Evolutionary conservation across 2,329 filamentous ascomycete species (phyloP).

Genomic region (Curvularia spicifera): DNA sequence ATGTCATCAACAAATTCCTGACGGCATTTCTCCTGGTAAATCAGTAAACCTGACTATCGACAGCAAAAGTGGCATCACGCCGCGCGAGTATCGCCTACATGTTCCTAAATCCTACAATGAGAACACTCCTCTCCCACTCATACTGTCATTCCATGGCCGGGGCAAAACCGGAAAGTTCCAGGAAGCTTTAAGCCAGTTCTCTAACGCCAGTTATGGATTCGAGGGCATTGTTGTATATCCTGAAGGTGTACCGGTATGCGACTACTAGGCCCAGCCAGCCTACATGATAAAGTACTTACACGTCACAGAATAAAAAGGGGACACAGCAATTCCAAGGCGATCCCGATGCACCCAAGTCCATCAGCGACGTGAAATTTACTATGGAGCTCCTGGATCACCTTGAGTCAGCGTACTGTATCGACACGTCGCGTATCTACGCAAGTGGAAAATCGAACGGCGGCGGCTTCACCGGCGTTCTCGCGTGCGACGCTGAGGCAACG

Average conservation of each 20-base stretch:
- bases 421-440: slow-evolving; percentile 54
- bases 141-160: slow-evolving; percentile 59
- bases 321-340: slow-evolving; percentile 54
- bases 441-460: slow-evolving; percentile 64
- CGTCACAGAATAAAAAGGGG: slow-evolving; percentile 16
- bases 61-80: slow-evolving; percentile 37
- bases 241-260: slow-evolving; percentile 47
- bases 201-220: slow-evolving; percentile 53
- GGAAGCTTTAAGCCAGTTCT: slow-evolving; percentile 55
- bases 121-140: slow-evolving; percentile 49
- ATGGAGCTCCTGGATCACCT: slow-evolving; percentile 53
- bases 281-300: slow-evolving; percentile 1
- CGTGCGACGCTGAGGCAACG: slow-evolving; percentile 54
- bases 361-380: slow-evolving; percentile 56
- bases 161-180: slow-evolving; percentile 48
- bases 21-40: slow-evolving; percentile 26
- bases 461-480: slow-evolving; percentile 57
- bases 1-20: slow-evolving; percentile 30
- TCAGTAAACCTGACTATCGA: slow-evolving; percentile 35
- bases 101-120: slow-evolving; percentile 51
- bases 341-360: slow-evolving; percentile 43
- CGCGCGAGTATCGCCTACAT: slow-evolving; percentile 49
- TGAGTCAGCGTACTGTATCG: slow-evolving; percentile 54
- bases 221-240: slow-evolving; percentile 56
- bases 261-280: not conserved